Conservation (phyloP, 1,284 basidiomycete genomes). For the Trichosporon asahii region DNA sequence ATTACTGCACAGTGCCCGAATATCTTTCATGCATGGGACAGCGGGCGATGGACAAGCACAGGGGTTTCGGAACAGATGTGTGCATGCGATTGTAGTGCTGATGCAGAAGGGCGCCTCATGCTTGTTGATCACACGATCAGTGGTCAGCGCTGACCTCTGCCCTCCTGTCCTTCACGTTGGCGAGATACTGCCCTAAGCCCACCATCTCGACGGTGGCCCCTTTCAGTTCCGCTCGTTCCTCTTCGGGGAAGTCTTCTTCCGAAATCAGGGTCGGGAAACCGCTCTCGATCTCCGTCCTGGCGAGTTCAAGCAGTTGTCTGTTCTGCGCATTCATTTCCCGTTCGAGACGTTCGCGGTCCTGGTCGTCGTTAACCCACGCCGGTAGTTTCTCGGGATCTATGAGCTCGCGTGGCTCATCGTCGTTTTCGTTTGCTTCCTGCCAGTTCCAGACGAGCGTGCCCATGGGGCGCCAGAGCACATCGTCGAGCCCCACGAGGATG, state of each 20-base stretch:
- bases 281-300: neutral
- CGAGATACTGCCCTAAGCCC: neutral
- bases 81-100: too few species aligned
- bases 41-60: neutral
- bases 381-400: neutral
- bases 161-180: neutral
- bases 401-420: neutral
- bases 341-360: neutral
- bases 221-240: neutral
- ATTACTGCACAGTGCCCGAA: neutral
- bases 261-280: neutral
- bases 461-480: neutral
- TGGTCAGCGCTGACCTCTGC: neutral
- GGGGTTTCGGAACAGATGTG: too few species aligned
- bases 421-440: neutral
- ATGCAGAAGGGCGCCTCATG: too few species aligned
- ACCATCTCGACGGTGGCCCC: neutral
- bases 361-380: neutral
- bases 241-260: neutral
- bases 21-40: neutral
- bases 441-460: neutral
- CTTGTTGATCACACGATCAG: neutral
- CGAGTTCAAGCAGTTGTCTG: neutral
- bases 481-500: neutral
- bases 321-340: neutral